Evolutionary conservation across 179 eudicot species (phyloP).

Genomic region (Carnegiea gigantea): DNA sequence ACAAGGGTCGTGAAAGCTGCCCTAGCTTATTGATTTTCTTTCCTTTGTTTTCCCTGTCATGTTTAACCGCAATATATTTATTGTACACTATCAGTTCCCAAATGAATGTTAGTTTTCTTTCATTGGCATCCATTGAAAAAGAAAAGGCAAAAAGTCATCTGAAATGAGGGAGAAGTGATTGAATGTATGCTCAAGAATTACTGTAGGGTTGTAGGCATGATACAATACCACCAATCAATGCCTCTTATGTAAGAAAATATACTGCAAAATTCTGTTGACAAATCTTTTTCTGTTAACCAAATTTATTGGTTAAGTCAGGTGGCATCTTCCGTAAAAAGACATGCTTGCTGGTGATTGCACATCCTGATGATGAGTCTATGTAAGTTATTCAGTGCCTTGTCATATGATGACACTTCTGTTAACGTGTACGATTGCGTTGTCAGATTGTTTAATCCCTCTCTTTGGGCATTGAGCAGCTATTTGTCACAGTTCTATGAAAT

Average conservation of each 20-base stretch:
- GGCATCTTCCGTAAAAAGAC: conserved; percentile 41
- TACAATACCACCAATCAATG: neutral
- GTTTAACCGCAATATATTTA: too few species aligned
- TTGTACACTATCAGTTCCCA: neutral
- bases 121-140: neutral
- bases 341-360: conserved; percentile 76
- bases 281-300: neutral
- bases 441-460: neutral
- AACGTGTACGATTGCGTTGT: neutral
- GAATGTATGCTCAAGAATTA: neutral
- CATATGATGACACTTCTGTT: neutral
- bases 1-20: too few species aligned
- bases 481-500: neutral
- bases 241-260: neutral
- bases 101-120: neutral
- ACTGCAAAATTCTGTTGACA: neutral
- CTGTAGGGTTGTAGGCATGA: neutral
- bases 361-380: conserved; percentile 99
- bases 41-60: too few species aligned
- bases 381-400: conserved; percentile 30
- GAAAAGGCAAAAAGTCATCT: neutral
- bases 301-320: conserved; percentile 34
- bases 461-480: neutral
- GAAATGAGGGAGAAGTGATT: neutral
- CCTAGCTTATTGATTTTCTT: too few species aligned